phyloP scores from a whole-genome alignment of 202 grass and related monocot species.

The Alloteropsis angusta region DNA sequence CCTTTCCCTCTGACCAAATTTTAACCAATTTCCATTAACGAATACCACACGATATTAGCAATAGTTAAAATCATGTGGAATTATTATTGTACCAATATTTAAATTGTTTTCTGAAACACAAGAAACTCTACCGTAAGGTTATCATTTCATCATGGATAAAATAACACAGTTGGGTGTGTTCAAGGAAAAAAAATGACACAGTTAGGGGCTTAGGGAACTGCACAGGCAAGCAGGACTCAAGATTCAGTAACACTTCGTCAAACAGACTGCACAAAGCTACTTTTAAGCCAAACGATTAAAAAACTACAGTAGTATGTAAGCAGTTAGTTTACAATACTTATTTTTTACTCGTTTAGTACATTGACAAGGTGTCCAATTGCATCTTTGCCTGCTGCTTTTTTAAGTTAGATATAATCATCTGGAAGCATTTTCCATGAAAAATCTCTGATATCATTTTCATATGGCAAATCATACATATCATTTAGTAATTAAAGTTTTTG shows the following conservation, averaged over 20 bases:
- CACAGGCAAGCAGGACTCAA: not conserved
- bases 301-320: not conserved
- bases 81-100: conserved; percentile 1
- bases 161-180: not conserved
- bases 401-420: not conserved
- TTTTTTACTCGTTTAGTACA: not conserved
- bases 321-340: not conserved
- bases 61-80: too few relatives aligned
- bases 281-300: not conserved
- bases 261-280: not conserved
- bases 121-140: not conserved
- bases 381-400: not conserved
- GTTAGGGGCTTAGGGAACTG: not conserved
- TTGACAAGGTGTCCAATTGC: not conserved
- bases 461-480: not conserved
- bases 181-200: not conserved
- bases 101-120: not conserved
- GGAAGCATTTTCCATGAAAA: not conserved
- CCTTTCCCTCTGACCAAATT: not conserved
- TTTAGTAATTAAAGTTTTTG: not conserved
- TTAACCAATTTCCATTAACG: not conserved
- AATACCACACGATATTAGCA: too few relatives aligned
- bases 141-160: not conserved
- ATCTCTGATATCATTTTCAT: not conserved
- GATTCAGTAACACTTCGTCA: conserved; percentile 3